Evolutionary conservation across 2,329 filamentous ascomycete genomes (phyloP).

Genomic region (Colletotrichum magnum): DNA sequence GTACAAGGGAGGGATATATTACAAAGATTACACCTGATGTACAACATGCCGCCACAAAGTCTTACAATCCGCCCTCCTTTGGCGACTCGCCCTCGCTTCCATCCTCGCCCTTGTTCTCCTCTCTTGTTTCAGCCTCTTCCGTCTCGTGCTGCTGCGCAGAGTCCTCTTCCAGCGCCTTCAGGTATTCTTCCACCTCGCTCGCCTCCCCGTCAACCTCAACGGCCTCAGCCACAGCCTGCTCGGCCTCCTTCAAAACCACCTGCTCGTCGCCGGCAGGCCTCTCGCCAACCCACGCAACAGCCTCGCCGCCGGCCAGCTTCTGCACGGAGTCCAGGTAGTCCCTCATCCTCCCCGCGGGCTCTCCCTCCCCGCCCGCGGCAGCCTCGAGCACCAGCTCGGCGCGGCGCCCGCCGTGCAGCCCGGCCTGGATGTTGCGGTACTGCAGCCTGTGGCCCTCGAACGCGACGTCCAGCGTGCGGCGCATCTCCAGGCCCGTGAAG

Average conservation of each 20-base stretch:
- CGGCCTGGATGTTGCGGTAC: constrained; percentile 68
- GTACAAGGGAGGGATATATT: constrained; percentile 14
- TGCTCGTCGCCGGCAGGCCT: neutral
- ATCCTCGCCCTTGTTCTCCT: neutral
- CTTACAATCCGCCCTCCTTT: constrained; percentile 10
- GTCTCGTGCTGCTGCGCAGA: neutral
- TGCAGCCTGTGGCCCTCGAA: constrained; percentile 61
- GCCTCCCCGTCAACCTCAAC: neutral
- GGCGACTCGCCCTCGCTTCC: neutral
- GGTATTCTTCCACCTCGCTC: too few species aligned
- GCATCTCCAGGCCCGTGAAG: constrained; percentile 68
- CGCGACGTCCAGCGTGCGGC: constrained; percentile 58
- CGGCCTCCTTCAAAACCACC: too few species aligned
- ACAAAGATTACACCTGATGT: constrained; percentile 23
- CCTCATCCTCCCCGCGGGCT: neutral
- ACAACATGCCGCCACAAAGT: constrained; percentile 5
- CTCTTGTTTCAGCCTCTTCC: neutral
- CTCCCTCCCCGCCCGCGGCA: neutral
- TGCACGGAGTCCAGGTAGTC: constrained; percentile 12
- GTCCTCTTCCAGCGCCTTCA: neutral
- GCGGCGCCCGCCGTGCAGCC: constrained; percentile 65
- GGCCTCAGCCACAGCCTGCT: neutral
- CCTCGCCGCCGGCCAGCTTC: constrained; percentile 15
- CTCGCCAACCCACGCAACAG: constrained; percentile 17
- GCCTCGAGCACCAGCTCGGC: constrained; percentile 63